Evolutionary conservation across 2,329 filamentous ascomycete species (phyloP).

Genomic region (Arachnomyces sp.): DNA sequence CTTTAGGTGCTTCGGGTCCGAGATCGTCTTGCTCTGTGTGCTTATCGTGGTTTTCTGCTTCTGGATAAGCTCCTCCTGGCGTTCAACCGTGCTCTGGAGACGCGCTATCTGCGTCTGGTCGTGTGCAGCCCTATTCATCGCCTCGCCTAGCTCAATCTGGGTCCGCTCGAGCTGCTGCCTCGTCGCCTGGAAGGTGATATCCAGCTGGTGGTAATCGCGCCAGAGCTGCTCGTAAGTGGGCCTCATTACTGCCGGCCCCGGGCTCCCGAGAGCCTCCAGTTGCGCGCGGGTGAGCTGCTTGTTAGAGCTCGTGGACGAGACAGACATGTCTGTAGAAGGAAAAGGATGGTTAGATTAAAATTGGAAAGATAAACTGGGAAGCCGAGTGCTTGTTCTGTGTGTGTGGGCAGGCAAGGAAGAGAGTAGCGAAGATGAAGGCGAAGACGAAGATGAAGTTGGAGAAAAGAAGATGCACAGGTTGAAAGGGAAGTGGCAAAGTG

Average conservation of each 20-base stretch:
- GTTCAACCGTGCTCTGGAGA: slow-evolving; percentile 11
- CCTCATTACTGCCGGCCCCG: not conserved
- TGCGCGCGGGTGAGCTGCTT: not conserved
- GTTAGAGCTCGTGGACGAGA: not conserved
- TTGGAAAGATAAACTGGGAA: too few relatives aligned
- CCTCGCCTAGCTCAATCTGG: slow-evolving; percentile 9
- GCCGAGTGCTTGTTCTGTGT: too few relatives aligned
- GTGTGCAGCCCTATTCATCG: slow-evolving; percentile 3
- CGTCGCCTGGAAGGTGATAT: slow-evolving; percentile 1
- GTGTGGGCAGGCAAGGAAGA: too few relatives aligned
- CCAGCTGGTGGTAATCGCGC: not conserved
- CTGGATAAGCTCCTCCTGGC: slow-evolving; percentile 14
- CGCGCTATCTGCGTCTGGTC: slow-evolving; percentile 7
- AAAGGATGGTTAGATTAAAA: too few relatives aligned
- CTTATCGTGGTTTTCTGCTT: slow-evolving; percentile 19
- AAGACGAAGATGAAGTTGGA: too few relatives aligned
- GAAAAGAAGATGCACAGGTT: too few relatives aligned
- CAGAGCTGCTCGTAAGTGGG: not conserved
- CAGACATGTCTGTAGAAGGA: not conserved
- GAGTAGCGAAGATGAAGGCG: too few relatives aligned
- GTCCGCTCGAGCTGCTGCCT: slow-evolving; percentile 6
- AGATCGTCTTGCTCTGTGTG: slow-evolving; percentile 21
- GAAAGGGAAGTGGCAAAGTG: too few relatives aligned
- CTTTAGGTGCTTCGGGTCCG: slow-evolving; percentile 14
- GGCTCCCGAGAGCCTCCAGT: not conserved